A percentile compares a stretch with the other conserved stretches of the same genome.
Conservation (phyloP, 2,329 filamentous ascomycete genomes). For the Chrysoporthe cubensis region DNA sequence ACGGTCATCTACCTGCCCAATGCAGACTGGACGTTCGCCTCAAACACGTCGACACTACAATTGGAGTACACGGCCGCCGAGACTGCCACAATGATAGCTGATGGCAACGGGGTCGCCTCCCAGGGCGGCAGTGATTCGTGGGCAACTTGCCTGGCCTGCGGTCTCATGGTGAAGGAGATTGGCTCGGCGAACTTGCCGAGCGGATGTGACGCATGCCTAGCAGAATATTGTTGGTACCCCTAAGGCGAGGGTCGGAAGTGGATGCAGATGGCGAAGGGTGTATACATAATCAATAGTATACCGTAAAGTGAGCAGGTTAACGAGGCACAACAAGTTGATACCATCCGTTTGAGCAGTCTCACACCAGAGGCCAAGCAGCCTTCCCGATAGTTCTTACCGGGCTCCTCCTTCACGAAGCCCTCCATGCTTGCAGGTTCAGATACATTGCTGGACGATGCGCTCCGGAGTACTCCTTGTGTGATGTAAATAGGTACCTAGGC, state of each 20-base stretch:
- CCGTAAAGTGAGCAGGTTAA: not conserved
- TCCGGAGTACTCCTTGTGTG: no score
- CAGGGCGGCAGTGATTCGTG: slow-evolving; percentile 42
- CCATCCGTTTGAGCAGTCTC: not conserved
- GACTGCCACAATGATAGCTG: slow-evolving; percentile 43
- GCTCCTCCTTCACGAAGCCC: no score
- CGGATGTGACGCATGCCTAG: slow-evolving; percentile 43
- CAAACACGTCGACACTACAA: slow-evolving; percentile 38
- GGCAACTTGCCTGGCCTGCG: slow-evolving; percentile 48
- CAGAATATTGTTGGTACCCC: slow-evolving; percentile 40
- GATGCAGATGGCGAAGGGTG: not conserved
- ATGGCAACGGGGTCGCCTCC: slow-evolving; percentile 43
- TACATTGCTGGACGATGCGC: no score
- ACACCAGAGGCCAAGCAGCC: no score
- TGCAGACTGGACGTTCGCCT: slow-evolving; percentile 40
- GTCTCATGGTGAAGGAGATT: slow-evolving; percentile 40
- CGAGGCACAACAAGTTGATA: not conserved
- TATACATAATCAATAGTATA: not conserved
- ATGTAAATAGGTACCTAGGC: no score
- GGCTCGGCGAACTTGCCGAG: slow-evolving; percentile 31
- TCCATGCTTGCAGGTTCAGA: no score
- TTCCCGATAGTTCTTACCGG: no score
- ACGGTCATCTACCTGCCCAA: slow-evolving; percentile 51
- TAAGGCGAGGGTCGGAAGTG: not conserved
- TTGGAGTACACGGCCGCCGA: slow-evolving; percentile 40